Evolutionary conservation across 306 rosid species (phyloP).

Genomic region (Dalbergia cultrata): DNA sequence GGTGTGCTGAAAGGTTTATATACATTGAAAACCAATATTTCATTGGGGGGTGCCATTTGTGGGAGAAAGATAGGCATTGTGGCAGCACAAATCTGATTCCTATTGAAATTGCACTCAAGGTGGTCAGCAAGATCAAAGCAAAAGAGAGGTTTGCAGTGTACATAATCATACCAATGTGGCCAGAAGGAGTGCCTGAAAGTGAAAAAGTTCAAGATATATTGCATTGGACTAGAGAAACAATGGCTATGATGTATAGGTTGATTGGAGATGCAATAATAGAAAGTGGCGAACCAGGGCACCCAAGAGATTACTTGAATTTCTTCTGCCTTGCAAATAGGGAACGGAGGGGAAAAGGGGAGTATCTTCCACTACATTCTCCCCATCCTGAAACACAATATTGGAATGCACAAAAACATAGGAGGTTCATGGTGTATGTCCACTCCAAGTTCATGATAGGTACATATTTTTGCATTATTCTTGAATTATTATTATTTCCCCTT

Average conservation of each 20-base stretch:
- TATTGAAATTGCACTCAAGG: constrained; percentile 86
- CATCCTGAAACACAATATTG: constrained; percentile 69
- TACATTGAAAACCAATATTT: constrained; percentile 96
- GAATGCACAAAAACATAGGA: constrained; percentile 79
- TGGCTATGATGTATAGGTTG: constrained; percentile 87
- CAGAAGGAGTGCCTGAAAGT: constrained; percentile 86
- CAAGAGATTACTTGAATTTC: constrained; percentile 90
- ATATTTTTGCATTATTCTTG: constrained; percentile 2
- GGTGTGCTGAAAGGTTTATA: constrained; percentile 84
- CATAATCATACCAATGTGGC: constrained; percentile 94
- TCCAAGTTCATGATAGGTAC: constrained; percentile 98
- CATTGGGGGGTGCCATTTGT: constrained; percentile 87
- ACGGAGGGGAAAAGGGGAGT: constrained; percentile 63
- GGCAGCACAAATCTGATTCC: constrained; percentile 88
- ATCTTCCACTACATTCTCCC: constrained; percentile 74
- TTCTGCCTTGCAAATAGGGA: constrained; percentile 94
- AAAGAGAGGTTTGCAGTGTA: constrained; percentile 85
- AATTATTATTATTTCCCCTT: neutral
- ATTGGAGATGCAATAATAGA: constrained; percentile 84
- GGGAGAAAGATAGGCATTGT: constrained; percentile 74
- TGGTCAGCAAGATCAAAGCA: constrained; percentile 78
- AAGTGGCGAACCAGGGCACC: constrained; percentile 64
- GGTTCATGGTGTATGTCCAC: constrained; percentile 96
- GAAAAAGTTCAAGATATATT: constrained; percentile 80
- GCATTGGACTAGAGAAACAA: constrained; percentile 88